Percentiles rank a stretch among this genome's conserved stretches.
Conservation (phyloP, 106 monocot genomes). For the Agapanthus africanus region DNA sequence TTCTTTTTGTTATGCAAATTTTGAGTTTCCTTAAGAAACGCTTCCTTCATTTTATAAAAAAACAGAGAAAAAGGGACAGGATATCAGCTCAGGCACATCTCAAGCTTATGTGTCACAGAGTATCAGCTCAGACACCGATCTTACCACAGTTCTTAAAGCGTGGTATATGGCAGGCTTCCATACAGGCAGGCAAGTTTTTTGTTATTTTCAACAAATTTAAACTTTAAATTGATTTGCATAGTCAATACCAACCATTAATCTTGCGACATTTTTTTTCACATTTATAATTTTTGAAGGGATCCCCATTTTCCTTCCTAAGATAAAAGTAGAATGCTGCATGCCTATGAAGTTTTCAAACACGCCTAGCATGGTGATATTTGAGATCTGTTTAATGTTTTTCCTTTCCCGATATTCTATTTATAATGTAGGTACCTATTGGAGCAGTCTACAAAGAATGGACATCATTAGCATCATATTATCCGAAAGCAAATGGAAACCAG, state of each 20-base stretch:
- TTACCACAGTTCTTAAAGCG: conserved; percentile 40
- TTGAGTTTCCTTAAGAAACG: no score
- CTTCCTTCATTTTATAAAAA: no score
- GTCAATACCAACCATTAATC: neutral
- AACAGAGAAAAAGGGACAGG: conserved; percentile 8
- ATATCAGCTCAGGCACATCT: neutral
- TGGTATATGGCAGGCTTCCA: conserved; percentile 74
- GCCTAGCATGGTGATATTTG: neutral
- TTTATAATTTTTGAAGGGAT: no score
- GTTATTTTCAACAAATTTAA: no score
- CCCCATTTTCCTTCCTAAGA: no score
- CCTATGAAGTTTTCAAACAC: neutral
- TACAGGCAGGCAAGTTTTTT: conserved; percentile 56
- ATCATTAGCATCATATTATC: neutral
- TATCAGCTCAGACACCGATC: conserved; percentile 29
- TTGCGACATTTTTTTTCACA: neutral
- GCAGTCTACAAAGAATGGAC: conserved; percentile 6
- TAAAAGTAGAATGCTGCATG: neutral
- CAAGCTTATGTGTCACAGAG: conserved; percentile 8
- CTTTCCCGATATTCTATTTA: neutral
- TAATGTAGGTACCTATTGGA: conserved; percentile 5
- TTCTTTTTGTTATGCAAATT: no score
- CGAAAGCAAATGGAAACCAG: no score
- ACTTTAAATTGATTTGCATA: neutral
- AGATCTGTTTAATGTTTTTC: neutral